Percentiles rank a stretch among this genome's conserved stretches.
phyloP scores from a whole-genome alignment of 2,329 filamentous ascomycete genomes.

The Neofusicoccum umdonicola region DNA sequence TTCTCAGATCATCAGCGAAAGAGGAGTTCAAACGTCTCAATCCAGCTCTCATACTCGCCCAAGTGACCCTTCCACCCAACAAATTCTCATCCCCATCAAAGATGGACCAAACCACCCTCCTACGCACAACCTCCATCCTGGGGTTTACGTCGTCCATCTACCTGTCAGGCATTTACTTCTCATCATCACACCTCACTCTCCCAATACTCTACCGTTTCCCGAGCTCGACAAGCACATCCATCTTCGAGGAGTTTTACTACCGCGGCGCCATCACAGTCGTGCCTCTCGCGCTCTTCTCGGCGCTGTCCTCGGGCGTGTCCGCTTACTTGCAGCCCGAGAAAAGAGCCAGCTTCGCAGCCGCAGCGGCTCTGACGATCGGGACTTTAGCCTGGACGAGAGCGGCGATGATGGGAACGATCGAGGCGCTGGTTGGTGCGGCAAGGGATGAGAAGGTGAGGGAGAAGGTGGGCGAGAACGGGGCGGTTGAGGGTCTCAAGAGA shows the following conservation, averaged over 20 bases:
- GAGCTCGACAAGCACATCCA: background rate
- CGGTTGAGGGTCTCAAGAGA: background rate
- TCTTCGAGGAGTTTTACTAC: background rate
- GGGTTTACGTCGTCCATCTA: background rate
- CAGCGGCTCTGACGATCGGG: background rate
- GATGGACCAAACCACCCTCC: background rate
- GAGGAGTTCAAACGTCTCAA: no score
- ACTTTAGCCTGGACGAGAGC: background rate
- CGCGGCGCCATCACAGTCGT: background rate
- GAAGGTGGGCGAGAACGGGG: background rate
- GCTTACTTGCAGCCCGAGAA: background rate
- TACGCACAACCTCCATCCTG: background rate
- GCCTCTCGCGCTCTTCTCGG: background rate
- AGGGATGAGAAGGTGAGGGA: background rate
- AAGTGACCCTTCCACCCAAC: no score
- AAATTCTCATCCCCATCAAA: background rate
- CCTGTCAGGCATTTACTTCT: background rate
- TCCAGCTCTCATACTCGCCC: no score
- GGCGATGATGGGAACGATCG: background rate
- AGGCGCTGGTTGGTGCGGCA: background rate
- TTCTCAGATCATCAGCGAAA: no score
- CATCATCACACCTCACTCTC: background rate
- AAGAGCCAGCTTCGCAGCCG: background rate
- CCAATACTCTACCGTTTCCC: background rate
- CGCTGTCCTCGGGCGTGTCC: background rate